phyloP scores from a whole-genome alignment of 2,329 filamentous ascomycete genomes.

The Aspergillus oerlinghausenensis region DNA sequence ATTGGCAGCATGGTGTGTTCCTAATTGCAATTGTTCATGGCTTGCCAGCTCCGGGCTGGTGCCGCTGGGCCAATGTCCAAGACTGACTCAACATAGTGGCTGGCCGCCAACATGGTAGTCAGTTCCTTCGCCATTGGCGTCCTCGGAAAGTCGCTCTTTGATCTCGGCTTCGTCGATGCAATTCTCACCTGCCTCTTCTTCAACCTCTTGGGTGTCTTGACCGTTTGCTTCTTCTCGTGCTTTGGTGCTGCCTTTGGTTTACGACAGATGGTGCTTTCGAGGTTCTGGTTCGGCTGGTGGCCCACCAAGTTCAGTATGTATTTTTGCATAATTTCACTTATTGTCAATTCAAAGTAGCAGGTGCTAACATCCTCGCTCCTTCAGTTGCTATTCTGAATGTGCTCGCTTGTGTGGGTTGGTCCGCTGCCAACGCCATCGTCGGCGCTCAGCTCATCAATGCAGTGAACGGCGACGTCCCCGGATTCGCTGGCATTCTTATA shows the following conservation, averaged over 20 bases:
- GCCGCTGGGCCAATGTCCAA: conserved; percentile 10
- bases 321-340: neutral
- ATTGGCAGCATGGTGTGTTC: conserved; percentile 65
- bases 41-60: conserved; percentile 6
- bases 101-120: conserved; percentile 73
- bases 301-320: conserved; percentile 62
- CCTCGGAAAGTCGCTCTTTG: conserved; percentile 63
- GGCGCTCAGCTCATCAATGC: conserved; percentile 73
- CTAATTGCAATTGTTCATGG: conserved; percentile 7
- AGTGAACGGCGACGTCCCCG: conserved; percentile 65
- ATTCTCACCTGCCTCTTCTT: conserved; percentile 69
- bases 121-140: conserved; percentile 72
- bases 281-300: conserved; percentile 72
- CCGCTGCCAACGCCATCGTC: conserved; percentile 72
- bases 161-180: conserved; percentile 67
- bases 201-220: conserved; percentile 67
- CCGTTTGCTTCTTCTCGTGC: conserved; percentile 72
- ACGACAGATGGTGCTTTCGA: conserved; percentile 74
- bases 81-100: conserved; percentile 53
- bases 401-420: conserved; percentile 69
- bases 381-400: conserved; percentile 66
- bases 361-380: conserved; percentile 7
- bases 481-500: conserved; percentile 69
- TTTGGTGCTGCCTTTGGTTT: conserved; percentile 71
- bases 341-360: neutral